Percentiles rank a stretch among this genome's conserved stretches.
These are phyloP conservation scores for Atalantia buxifolia DNA, from an alignment of 345 rosid species.

Conservation along the genomic window DNA sequence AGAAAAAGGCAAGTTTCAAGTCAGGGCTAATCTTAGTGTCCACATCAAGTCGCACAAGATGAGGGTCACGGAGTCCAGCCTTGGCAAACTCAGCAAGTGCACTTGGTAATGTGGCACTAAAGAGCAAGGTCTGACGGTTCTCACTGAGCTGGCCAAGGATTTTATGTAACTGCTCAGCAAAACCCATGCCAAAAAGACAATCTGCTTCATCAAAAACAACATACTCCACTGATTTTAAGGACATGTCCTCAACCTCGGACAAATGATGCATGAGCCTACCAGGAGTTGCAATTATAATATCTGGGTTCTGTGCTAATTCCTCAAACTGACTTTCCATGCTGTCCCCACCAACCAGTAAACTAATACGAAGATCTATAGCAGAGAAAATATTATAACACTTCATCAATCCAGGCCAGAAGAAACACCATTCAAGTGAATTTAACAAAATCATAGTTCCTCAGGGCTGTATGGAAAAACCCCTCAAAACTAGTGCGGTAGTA, in stretches of 20 bases:
- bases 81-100: conserved; percentile 95
- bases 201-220: conserved; percentile 98
- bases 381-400: background rate
- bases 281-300: conserved; percentile 91
- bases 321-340: conserved; percentile 93
- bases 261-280: conserved; percentile 96
- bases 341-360: conserved; percentile 93
- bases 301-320: conserved; percentile 88
- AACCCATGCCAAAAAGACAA: conserved; percentile 88
- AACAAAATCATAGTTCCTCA: background rate
- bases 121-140: conserved; percentile 91
- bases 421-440: background rate
- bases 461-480: background rate
- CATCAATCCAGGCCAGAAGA: background rate
- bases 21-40: conserved; percentile 96
- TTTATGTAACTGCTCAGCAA: conserved; percentile 83
- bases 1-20: conserved; percentile 61
- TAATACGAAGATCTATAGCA: conserved; percentile 67
- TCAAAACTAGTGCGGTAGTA: background rate
- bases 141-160: conserved; percentile 79
- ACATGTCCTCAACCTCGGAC: conserved; percentile 86
- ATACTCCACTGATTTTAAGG: conserved; percentile 79
- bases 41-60: conserved; percentile 85
- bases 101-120: conserved; percentile 95
- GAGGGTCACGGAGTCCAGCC: conserved; percentile 94